Base-by-base conservation (phyloP, 352 stramenopile genomes). In the Phytophthora quininea region DNA sequence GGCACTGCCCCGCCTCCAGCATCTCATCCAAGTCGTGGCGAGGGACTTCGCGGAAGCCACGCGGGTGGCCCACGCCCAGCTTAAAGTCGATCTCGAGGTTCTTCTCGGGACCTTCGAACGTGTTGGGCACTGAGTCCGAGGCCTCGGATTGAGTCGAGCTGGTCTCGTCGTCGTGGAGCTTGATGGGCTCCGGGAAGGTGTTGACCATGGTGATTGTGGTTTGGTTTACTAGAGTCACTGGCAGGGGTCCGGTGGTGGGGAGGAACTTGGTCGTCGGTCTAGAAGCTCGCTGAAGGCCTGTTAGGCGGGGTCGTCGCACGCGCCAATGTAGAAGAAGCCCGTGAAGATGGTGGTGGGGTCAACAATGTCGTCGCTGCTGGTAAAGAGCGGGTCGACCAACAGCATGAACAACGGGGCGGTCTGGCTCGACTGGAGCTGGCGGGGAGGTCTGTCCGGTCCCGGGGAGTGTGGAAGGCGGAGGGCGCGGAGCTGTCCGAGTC, bases 91-190 rank as follows among this genome's bases (percentile, higher is more conserved):
- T 97, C 73, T 98, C 89, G 54, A 98, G 85, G 74, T 98, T 99
- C 80, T 99, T 99, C 73, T 99, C 97, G 2, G 98, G 97, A 3
- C 98, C 98, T 77, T 99, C 98, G 76, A 99, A 99, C 43, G 85
- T 94, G 76, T 93, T 95, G 24, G 74, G 71, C 35, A 77, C 64
- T 12, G 73, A 47, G 53, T 90, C 82, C 10, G 83, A 93, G 30
- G 72, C 60, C 42, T 91, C 82, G 24, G 82, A 91, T 53, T 90
- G 79, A 55, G 85, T 92, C 54, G 83, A 92, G 59, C 82, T 88
- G 50, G 89, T 80, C 67, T 93, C 82, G 68, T 92, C 84, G 61
- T 85, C 62, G 45, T 70, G 54, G 35, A 70, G 62, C 58, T 91
- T 93, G 60, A 93, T 91, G 50, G 82, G 79, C 64, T 91, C 82